These are phyloP conservation scores for Dryadomyces sulphureus DNA, from an alignment of 2,329 filamentous ascomycete genomes.

Conservation along the genomic window DNA sequence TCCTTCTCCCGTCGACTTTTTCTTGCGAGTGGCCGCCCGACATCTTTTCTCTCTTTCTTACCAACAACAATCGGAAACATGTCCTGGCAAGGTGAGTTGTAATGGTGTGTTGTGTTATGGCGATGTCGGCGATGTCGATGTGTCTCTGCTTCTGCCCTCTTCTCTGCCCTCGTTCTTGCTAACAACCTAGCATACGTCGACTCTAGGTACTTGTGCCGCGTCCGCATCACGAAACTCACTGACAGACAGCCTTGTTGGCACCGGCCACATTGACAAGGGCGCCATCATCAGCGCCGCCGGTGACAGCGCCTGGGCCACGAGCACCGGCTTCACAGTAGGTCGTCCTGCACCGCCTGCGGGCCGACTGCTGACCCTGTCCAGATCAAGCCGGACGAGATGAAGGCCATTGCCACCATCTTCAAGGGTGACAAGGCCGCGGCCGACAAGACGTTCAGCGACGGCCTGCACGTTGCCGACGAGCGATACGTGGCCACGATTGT, in stretches of 20 bases:
- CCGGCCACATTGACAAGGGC: constrained; percentile 66
- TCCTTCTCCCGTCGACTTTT: constrained; percentile 1
- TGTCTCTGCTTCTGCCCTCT: too few relatives aligned
- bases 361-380: constrained; percentile 12
- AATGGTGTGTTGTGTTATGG: too few relatives aligned
- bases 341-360: too few relatives aligned
- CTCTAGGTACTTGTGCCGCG: too few relatives aligned
- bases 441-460: constrained; percentile 55
- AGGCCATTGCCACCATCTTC: constrained; percentile 40
- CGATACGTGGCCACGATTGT: constrained; percentile 66
- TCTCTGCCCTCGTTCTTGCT: not conserved
- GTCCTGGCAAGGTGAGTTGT: constrained; percentile 13
- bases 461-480: constrained; percentile 60
- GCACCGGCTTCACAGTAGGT: constrained; percentile 57
- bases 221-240: too few relatives aligned
- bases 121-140: too few relatives aligned
- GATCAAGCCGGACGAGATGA: constrained; percentile 45
- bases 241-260: constrained; percentile 56
- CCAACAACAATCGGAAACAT: constrained; percentile 2
- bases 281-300: constrained; percentile 72
- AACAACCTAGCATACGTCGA: constrained; percentile 7
- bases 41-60: not conserved
- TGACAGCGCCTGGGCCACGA: constrained; percentile 65
- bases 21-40: not conserved
- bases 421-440: constrained; percentile 28